Conservation (phyloP, 2,329 filamentous ascomycete genomes). For the Fulvia fulva region DNA sequence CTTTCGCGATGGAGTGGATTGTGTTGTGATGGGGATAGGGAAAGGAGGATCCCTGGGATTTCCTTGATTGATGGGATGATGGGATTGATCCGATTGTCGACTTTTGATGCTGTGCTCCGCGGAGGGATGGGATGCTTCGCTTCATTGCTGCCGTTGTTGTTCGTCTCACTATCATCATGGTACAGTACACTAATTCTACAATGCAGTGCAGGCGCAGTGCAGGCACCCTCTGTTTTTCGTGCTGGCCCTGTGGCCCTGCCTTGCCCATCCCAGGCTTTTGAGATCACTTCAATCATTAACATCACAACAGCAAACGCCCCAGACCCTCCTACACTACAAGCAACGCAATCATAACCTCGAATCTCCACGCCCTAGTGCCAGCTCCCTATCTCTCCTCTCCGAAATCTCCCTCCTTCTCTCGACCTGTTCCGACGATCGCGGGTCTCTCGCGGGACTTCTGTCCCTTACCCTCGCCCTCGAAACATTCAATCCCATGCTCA, state of each 20-base stretch:
- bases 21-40: too few species aligned
- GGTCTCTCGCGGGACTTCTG: constrained; percentile 5
- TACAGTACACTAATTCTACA: background rate
- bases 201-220: background rate
- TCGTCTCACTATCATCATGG: too few species aligned
- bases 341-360: constrained; percentile 11
- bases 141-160: background rate
- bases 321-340: background rate
- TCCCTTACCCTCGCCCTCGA: constrained; percentile 23
- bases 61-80: too few species aligned
- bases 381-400: background rate
- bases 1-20: too few species aligned
- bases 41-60: too few species aligned
- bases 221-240: background rate
- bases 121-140: too few species aligned
- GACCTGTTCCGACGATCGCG: background rate
- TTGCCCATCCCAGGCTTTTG: too few species aligned
- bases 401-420: background rate
- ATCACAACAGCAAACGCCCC: background rate
- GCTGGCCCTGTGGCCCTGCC: too few species aligned
- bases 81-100: too few species aligned
- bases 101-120: too few species aligned
- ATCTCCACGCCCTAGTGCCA: constrained; percentile 7
- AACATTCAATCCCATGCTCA: constrained; percentile 39
- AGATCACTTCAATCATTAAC: background rate